Conservation (phyloP, 257 asterid genomes). For the Solanum medicagineum region DNA sequence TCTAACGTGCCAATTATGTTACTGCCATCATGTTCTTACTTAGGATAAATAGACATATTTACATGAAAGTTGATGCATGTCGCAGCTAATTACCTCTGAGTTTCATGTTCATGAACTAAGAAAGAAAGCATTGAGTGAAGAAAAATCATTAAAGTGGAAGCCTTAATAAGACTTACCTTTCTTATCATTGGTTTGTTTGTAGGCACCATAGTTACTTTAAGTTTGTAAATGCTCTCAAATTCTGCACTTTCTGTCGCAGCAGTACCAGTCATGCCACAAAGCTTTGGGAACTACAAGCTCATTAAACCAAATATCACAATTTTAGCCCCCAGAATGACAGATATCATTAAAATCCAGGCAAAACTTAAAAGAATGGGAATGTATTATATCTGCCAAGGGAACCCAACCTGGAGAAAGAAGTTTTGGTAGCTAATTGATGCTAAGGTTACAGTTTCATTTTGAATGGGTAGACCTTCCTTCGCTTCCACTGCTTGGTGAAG, state of each 20-base stretch:
- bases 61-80: neutral
- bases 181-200: slow-evolving; percentile 98
- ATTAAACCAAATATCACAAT: slow-evolving; percentile 18
- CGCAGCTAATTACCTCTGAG: neutral
- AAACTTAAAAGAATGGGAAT: neutral
- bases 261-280: slow-evolving; percentile 99
- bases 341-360: neutral
- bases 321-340: neutral
- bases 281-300: slow-evolving; percentile 80
- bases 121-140: neutral
- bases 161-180: slow-evolving; percentile 43
- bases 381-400: neutral
- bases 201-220: slow-evolving; percentile 94
- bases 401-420: slow-evolving; percentile 93
- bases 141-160: neutral
- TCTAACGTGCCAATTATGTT: neutral
- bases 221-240: slow-evolving; percentile 97
- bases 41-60: neutral
- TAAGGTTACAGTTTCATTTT: slow-evolving; percentile 91
- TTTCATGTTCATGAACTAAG: neutral
- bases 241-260: slow-evolving; percentile 98
- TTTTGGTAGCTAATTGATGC: slow-evolving; percentile 99
- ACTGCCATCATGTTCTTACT: neutral
- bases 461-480: slow-evolving; percentile 90
- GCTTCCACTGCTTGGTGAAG: slow-evolving; percentile 99